Percentiles rank a stretch among this genome's conserved stretches.
These are phyloP conservation scores for Epichloe elymi DNA, from an alignment of 2,329 filamentous ascomycete species.

Conservation along the genomic window DNA sequence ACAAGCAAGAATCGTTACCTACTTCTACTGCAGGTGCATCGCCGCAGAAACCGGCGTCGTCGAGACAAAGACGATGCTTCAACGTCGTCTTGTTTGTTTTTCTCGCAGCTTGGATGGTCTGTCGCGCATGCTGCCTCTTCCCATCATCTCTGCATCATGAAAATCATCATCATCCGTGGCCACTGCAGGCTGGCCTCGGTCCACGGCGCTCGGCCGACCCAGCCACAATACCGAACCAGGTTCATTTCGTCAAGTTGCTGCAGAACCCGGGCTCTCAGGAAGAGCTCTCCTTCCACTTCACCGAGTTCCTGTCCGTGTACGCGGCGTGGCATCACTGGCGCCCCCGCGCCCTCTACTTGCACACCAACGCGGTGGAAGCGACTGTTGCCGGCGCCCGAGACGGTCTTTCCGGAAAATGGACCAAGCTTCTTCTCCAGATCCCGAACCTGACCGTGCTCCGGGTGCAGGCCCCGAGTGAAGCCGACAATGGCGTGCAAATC, in stretches of 20 bases:
- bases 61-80: not conserved
- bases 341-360: slow-evolving; percentile 1
- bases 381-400: not conserved
- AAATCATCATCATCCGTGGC: too few relatives aligned
- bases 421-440: slow-evolving; percentile 11
- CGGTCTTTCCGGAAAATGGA: slow-evolving; percentile 12
- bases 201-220: not conserved
- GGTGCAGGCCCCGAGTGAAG: slow-evolving; percentile 11
- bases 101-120: not conserved
- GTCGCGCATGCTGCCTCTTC: not conserved
- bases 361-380: slow-evolving; percentile 1
- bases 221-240: not conserved
- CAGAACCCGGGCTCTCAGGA: not conserved
- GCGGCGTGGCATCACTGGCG: slow-evolving; percentile 3
- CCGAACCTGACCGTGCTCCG: slow-evolving; percentile 18
- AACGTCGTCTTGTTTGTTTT: not conserved
- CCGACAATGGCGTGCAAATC: slow-evolving; percentile 9
- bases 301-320: slow-evolving; percentile 2
- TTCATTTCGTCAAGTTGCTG: slow-evolving; percentile 2
- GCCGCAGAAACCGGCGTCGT: not conserved
- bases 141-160: not conserved
- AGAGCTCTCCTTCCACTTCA: slow-evolving; percentile 1
- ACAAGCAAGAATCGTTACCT: not conserved
- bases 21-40: not conserved
- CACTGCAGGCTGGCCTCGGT: not conserved